These are phyloP conservation scores for Termitomyces sp. DNA, from an alignment of 768 basidiomycete genomes.

Conservation along the genomic window DNA sequence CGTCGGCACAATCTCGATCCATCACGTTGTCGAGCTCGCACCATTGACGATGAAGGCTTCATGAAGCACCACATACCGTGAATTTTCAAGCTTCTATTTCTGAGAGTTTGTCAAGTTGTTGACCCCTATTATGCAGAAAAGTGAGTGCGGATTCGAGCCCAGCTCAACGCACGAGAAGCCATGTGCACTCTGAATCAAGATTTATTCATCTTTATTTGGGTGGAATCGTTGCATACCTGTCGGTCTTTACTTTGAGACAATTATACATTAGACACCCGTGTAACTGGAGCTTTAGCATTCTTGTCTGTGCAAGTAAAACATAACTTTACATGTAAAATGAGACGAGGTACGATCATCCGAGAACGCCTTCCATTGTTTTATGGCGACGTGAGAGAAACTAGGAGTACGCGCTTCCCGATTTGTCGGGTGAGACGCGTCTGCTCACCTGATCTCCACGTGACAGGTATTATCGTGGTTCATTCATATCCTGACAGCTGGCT, in stretches of 20 bases:
- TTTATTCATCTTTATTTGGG: background rate
- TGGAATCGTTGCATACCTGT: background rate
- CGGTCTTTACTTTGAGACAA: conserved; percentile 8
- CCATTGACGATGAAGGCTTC: conserved; percentile 17
- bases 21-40: conserved; percentile 22
- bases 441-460: conserved; percentile 1
- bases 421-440: background rate
- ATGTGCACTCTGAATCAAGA: background rate
- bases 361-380: background rate
- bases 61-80: conserved; percentile 3
- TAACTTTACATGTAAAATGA: background rate
- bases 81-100: background rate
- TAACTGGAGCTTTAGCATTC: background rate
- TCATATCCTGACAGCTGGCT: too few species aligned
- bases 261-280: conserved; percentile 4
- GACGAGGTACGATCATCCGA: too few species aligned
- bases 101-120: background rate
- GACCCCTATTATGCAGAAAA: conserved; percentile 1
- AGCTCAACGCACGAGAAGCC: conserved; percentile 3
- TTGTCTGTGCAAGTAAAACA: background rate
- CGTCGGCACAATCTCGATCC: conserved; percentile 18
- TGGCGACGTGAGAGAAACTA: background rate
- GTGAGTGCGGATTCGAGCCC: conserved; percentile 3
- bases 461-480: background rate
- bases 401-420: too few species aligned